Base-by-base conservation (phyloP, 192 early-diverging fungal genomes). In the Chytriomyces sp. region DNA sequence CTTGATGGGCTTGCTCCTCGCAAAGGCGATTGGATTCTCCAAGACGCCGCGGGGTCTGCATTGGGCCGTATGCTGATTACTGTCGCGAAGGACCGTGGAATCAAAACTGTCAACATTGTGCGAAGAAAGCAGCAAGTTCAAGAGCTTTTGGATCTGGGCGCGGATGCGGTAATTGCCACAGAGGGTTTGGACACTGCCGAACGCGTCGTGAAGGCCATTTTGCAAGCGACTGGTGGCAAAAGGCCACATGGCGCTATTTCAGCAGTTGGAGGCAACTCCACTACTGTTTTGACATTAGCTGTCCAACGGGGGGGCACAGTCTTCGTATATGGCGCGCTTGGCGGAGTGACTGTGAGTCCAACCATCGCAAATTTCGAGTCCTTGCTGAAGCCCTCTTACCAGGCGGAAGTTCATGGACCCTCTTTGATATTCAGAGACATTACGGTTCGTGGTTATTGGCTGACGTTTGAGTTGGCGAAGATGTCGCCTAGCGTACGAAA, bases 31-130 rank as follows among this genome's bases (percentile, higher is more conserved):
- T 62, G 17, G 19, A 7, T 62, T 5, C 25, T 33, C 5, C 60
- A 62, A 25, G 17, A 6, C 31, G 60, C 60, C 60, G 60, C 60
- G 5, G 60, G 28, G 6, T 62, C 60, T n/a, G 40, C 60, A 6
- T 25, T 62, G 5, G 60, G 60, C 31, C 60, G 60, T 17, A 8
- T 26, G 60, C 25, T 62, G 28, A 62, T 62, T n/a, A n/a, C n/a
- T 10, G 22, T 58, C 30, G 17, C n/a, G 22, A 58, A 58, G 30
- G 6, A n/a, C 7, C 56, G 56, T n/a, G 56, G 56, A 6, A 58
- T 58, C 56, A 58, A 58, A 30, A 62, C 60, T 10, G 60, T 62
- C 60, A 62, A 62, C 36, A 7, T 62, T 39, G 60, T 62, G 8
- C 60, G 60, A 32, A 32, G 60, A 4, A 6, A 5, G 33, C 5